Conservation (phyloP, 306 rosid species). For the Chamaecrista fasciculata region DNA sequence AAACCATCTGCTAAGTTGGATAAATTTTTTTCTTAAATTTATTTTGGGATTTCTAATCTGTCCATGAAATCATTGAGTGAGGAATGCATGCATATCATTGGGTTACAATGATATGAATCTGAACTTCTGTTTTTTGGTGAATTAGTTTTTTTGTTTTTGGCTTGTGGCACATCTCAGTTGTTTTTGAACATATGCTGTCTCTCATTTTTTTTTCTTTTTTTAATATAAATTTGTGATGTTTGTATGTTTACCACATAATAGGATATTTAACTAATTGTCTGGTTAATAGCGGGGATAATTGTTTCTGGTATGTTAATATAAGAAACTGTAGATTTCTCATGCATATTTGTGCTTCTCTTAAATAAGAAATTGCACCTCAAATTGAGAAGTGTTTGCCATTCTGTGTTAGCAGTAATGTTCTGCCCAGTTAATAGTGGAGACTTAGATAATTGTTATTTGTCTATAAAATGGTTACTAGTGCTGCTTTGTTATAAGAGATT, state of each 20-base stretch:
- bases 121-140: not conserved
- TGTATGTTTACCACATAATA: not conserved
- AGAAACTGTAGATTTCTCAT: not conserved
- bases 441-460: not conserved
- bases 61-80: not conserved
- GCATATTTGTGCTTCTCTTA: not conserved
- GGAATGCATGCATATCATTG: not conserved
- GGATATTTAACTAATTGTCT: not conserved
- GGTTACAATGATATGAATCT: not conserved
- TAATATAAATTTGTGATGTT: not conserved
- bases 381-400: not conserved
- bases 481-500: not conserved
- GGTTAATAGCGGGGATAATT: not conserved
- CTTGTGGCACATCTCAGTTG: not conserved
- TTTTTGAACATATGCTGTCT: not conserved
- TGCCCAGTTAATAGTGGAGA: not conserved
- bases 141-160: slow-evolving; percentile 2
- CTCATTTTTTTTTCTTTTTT: not conserved
- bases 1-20: slow-evolving; percentile 1
- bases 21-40: not conserved
- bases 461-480: not conserved
- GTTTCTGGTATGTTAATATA: not conserved
- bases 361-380: slow-evolving; percentile 15
- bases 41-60: not conserved
- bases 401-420: not conserved